Evolutionary conservation across 1,284 basidiomycete genomes (phyloP).

Genomic region (Naganishia liquefaciens): DNA sequence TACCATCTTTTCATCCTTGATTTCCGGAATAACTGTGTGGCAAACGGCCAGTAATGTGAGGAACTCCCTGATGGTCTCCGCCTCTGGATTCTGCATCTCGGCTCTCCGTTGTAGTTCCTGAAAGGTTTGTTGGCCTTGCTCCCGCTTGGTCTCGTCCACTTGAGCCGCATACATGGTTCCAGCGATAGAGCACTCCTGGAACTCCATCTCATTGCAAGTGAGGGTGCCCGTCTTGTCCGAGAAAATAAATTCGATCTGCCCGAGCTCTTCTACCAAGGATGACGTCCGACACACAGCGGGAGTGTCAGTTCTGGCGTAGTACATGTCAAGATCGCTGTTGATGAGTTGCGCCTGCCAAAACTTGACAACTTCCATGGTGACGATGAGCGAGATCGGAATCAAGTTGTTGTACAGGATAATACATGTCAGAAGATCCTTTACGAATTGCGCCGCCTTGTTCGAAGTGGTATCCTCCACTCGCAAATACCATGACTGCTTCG

Average conservation of each 20-base stretch:
- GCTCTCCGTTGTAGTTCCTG: constrained; percentile 46
- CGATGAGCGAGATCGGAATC: constrained; percentile 97
- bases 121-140: constrained; percentile 57
- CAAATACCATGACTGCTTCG: constrained; percentile 80
- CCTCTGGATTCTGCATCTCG: constrained; percentile 64
- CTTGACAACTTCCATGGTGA: constrained; percentile 99
- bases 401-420: constrained; percentile 99
- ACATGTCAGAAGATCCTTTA: constrained; percentile 85
- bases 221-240: constrained; percentile 98
- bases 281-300: constrained; percentile 96
- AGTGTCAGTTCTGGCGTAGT: constrained; percentile 90
- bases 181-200: constrained; percentile 83
- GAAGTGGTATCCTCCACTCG: constrained; percentile 48
- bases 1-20: constrained; percentile 74
- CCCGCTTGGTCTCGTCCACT: constrained; percentile 77
- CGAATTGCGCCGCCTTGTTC: constrained; percentile 55
- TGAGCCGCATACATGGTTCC: constrained; percentile 86
- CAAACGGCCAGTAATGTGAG: constrained; percentile 89
- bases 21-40: constrained; percentile 98
- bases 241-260: constrained; percentile 98
- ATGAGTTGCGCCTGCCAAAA: constrained; percentile 96
- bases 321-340: constrained; percentile 96
- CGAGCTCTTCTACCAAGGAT: constrained; percentile 95
- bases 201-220: constrained; percentile 98
- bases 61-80: constrained; percentile 77